Evolutionary conservation across 805 yeast species (phyloP), one percentile per base, ranked within the genome.

Genomic region (Candida sphagnicola): DNA sequence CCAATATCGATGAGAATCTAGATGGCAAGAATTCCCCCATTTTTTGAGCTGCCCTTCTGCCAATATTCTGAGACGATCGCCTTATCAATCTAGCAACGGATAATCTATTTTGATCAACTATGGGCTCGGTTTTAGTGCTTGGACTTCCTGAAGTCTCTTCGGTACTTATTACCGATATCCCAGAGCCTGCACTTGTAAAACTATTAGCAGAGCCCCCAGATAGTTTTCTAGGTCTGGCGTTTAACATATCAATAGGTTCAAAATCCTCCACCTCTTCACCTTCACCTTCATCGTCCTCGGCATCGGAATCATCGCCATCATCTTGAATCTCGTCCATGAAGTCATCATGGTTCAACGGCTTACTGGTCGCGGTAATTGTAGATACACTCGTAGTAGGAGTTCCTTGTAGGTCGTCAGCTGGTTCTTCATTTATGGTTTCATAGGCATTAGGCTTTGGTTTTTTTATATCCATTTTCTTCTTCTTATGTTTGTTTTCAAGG

Each of bases 21-120:
- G 80, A 70, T 2, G 96, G 96, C 16, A 90, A 69, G 44, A 82
- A 83, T n/a, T 86, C 86, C 0, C 95, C 96, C 75, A 89, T 81
- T 37, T 80, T 83, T 50, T 83, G 95, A 0, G 95, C 96, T 1
- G 93, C 93, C 45, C 77, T 78, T 35, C 90, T 65, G 0, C 91
- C 90, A 40, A 85, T 65, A 3, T 76, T 78, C 50, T 85, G 95
- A 0, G 93, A 85, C 2, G 91, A 83, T 43, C 87, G 69, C 48
- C 95, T 65, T 18, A 85, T 77, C 65, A 85, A 72, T 41, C 95
- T 61, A 0, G 87, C 93, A 10, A 85, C 85, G 0, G 88, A 78
- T 37, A 81, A 67, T 47, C 95, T 65, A 1, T 84, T 75, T 33
- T 74, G 78, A 51, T 85, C 95, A 10, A 84, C 78, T 23, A 83